Conservation (phyloP, 352 stramenopile species). For the Globisporangium camurandrum region DNA sequence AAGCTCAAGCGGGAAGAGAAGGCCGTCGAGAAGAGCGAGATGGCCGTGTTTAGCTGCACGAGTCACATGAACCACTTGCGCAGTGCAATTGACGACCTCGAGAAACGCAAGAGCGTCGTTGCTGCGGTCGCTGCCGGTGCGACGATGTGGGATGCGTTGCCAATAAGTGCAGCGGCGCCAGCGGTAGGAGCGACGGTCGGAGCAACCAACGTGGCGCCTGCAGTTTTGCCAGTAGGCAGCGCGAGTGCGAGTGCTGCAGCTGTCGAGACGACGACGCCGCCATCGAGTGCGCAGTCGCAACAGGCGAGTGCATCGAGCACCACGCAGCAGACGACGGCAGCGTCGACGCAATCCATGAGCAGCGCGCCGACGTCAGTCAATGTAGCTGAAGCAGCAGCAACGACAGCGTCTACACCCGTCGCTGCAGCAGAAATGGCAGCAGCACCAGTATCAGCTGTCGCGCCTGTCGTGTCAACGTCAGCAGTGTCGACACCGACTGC, state of each 20-base stretch:
- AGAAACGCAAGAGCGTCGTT: slow-evolving; percentile 39
- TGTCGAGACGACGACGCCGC: not conserved
- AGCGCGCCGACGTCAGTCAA: not conserved
- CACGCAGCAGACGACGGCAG: not conserved
- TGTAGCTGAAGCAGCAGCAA: not conserved
- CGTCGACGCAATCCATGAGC: not conserved
- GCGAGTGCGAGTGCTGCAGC: not conserved
- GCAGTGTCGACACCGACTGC: not conserved
- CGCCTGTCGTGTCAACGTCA: too few species aligned
- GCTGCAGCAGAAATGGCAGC: not conserved
- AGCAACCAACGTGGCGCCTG: not conserved
- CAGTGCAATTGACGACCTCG: slow-evolving; percentile 64
- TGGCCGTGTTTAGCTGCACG: slow-evolving; percentile 66
- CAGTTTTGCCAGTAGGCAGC: too few species aligned
- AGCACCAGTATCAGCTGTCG: not conserved
- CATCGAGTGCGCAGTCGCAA: slow-evolving; percentile 19
- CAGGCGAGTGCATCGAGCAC: not conserved
- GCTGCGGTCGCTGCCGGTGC: not conserved
- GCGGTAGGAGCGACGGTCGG: slow-evolving; percentile 4
- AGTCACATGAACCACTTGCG: slow-evolving; percentile 79
- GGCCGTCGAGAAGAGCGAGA: slow-evolving; percentile 71
- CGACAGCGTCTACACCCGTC: not conserved
- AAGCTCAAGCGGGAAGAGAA: slow-evolving; percentile 85
- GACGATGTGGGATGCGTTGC: slow-evolving; percentile 19
- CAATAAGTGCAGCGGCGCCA: slow-evolving; percentile 18